phyloP scores from a whole-genome alignment of 2,329 filamentous ascomycete genomes.

The Fusarium protoensiforme region DNA sequence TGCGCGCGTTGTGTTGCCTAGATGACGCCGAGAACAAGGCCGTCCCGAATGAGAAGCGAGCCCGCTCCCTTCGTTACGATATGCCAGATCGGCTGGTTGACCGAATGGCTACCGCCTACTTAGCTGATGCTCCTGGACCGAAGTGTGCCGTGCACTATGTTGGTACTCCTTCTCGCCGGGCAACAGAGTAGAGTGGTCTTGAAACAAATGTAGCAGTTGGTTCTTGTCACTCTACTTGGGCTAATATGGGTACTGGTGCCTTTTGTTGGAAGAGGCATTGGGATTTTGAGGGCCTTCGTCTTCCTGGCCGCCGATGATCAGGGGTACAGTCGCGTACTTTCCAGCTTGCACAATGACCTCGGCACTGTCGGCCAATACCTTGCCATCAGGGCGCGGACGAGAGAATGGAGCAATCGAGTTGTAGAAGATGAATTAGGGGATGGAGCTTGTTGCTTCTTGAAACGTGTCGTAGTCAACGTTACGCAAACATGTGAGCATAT shows the following conservation, averaged over 20 bases:
- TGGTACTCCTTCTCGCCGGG: too few relatives aligned
- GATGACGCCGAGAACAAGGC: too few relatives aligned
- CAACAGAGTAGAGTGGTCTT: background rate
- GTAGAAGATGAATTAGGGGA: background rate
- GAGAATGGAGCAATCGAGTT: background rate
- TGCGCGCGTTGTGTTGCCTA: too few relatives aligned
- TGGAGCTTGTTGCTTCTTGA: background rate
- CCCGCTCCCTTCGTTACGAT: too few relatives aligned
- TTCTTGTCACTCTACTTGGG: background rate
- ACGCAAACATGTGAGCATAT: background rate
- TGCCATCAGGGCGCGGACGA: background rate
- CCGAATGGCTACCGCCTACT: too few relatives aligned
- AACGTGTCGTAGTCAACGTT: background rate
- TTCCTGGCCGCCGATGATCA: background rate
- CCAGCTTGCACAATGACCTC: background rate
- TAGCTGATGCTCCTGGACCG: too few relatives aligned
- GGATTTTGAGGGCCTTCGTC: background rate
- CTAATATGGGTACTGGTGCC: background rate
- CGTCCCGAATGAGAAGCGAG: too few relatives aligned
- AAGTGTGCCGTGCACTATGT: too few relatives aligned
- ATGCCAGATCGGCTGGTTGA: too few relatives aligned
- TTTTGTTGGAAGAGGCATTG: background rate
- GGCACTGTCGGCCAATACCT: background rate
- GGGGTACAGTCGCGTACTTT: background rate
- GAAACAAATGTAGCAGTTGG: background rate